Evolutionary conservation across 805 yeast species (phyloP).

Genomic region (Candida sithepensis): DNA sequence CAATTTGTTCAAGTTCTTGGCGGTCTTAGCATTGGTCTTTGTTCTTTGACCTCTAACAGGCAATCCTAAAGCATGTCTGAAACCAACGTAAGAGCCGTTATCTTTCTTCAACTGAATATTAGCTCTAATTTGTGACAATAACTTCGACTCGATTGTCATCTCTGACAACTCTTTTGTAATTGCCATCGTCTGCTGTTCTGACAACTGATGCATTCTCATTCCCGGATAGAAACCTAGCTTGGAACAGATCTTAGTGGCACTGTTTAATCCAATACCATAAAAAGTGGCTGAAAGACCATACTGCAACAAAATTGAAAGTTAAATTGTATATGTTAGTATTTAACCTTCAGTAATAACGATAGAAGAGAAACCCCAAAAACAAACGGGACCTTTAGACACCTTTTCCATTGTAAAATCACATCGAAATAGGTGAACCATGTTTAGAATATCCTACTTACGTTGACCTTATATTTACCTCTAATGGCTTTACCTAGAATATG

Average conservation of each 20-base stretch:
- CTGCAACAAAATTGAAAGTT: conserved; percentile 7
- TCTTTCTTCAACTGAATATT: conserved; percentile 76
- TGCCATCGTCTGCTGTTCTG: conserved; percentile 82
- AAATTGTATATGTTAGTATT: conserved; percentile 3
- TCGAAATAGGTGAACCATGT: too few species aligned
- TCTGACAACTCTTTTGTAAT: conserved; percentile 84
- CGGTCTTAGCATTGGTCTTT: conserved; percentile 86
- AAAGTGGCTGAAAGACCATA: conserved; percentile 74
- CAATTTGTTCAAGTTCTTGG: conserved; percentile 75
- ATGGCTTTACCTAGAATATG: conserved; percentile 51
- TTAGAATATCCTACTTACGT: conserved; percentile 32
- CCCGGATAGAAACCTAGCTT: conserved; percentile 87
- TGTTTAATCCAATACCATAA: conserved; percentile 78
- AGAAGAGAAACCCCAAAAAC: too few species aligned
- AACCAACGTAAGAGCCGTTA: conserved; percentile 84
- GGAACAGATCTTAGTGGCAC: conserved; percentile 76
- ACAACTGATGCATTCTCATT: conserved; percentile 91
- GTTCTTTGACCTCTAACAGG: conserved; percentile 92
- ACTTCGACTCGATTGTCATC: conserved; percentile 77
- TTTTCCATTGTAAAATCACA: too few species aligned
- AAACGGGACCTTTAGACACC: too few species aligned
- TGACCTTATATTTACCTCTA: conserved; percentile 36
- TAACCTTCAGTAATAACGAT: too few species aligned
- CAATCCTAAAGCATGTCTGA: conserved; percentile 79
- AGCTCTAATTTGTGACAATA: conserved; percentile 67